Evolutionary conservation across 2,329 filamentous ascomycete genomes (phyloP).

Genomic region (Aspergillus awamori): DNA sequence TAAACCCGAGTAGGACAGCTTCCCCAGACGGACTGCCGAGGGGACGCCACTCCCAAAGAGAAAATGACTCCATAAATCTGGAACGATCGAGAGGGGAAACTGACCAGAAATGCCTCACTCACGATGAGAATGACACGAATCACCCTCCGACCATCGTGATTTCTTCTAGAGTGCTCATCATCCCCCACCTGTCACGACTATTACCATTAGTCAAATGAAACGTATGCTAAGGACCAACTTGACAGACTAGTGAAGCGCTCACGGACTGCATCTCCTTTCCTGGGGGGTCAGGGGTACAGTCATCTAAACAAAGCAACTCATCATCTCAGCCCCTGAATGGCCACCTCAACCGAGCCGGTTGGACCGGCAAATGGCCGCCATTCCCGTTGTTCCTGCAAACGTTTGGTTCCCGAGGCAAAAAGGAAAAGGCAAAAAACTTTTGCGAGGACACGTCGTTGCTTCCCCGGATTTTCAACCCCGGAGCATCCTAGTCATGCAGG

Average conservation of each 20-base stretch:
- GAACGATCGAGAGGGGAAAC: not conserved
- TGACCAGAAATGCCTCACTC: conserved; percentile 8
- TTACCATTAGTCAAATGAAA: conserved; percentile 1
- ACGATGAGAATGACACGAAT: not conserved
- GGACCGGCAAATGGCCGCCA: conserved; percentile 9
- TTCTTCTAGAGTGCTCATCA: not conserved
- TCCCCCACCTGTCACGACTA: not conserved
- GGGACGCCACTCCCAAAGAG: not conserved
- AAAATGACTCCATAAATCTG: conserved; percentile 2
- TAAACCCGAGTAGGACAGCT: conserved; percentile 11
- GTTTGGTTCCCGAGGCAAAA: not conserved
- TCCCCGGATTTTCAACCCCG: conserved; percentile 21
- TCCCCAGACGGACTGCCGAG: conserved; percentile 11
- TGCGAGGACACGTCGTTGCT: conserved; percentile 6
- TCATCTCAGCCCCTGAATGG: conserved; percentile 12
- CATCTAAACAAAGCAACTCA: no score
- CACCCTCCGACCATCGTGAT: not conserved
- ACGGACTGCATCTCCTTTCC: not conserved
- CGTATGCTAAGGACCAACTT: not conserved
- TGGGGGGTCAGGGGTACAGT: not conserved
- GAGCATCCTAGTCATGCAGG: conserved; percentile 8
- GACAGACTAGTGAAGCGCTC: not conserved
- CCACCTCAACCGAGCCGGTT: conserved; percentile 13
- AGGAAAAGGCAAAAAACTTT: not conserved
- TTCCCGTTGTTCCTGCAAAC: not conserved